phyloP scores from a whole-genome alignment of 306 rosid genomes.

The Prunus davidiana region DNA sequence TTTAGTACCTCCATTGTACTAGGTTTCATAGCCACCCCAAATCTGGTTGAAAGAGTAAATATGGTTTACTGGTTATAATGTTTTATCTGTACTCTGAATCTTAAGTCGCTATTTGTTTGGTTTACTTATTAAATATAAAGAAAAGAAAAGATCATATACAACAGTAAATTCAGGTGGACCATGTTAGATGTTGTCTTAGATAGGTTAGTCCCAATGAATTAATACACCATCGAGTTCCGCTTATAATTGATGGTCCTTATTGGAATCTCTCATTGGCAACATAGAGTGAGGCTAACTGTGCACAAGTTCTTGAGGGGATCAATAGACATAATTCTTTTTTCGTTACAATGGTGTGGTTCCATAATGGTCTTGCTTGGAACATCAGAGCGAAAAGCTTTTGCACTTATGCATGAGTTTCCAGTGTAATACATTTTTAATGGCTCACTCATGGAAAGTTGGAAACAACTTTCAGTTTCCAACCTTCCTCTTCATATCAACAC shows the following conservation, averaged over 20 bases:
- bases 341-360: background rate
- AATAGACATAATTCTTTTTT: background rate
- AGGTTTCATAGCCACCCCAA: slow-evolving; percentile 1
- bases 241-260: background rate
- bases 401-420: background rate
- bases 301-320: background rate
- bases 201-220: background rate
- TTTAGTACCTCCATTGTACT: background rate
- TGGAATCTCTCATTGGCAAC: background rate
- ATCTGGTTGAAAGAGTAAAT: background rate
- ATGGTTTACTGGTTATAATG: background rate
- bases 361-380: slow-evolving; percentile 13
- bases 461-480: slow-evolving; percentile 17
- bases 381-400: slow-evolving; percentile 16
- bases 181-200: background rate
- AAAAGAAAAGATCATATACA: background rate
- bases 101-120: background rate
- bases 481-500: slow-evolving; percentile 17
- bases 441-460: slow-evolving; percentile 13
- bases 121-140: background rate
- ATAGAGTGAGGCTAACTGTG: background rate
- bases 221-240: background rate
- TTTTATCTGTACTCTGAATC: background rate
- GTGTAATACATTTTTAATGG: background rate
- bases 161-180: slow-evolving; percentile 6